Conservation (phyloP, 805 yeast genomes). For the Lachancea sp. region DNA sequence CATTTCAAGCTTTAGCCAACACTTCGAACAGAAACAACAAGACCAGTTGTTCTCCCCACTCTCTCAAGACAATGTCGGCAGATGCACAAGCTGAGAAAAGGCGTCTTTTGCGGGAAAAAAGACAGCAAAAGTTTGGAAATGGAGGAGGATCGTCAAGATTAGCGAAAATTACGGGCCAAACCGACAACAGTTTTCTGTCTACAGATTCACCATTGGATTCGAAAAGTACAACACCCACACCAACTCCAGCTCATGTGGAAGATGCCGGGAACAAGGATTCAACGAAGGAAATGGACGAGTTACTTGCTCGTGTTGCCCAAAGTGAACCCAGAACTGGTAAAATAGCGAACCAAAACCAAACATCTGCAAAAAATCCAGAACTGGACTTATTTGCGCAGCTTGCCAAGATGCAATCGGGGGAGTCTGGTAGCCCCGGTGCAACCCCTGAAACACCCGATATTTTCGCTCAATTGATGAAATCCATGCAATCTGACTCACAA, state of each 20-base stretch:
- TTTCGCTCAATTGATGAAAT: conserved; percentile 19
- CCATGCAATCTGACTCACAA: conserved; percentile 14
- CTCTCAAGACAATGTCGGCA: conserved; percentile 34
- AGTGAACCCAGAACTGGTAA: neutral
- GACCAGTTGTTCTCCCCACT: no score
- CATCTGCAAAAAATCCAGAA: conserved; percentile 14
- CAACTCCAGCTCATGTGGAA: no score
- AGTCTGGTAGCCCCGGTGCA: conserved; percentile 1
- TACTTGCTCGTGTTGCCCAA: conserved; percentile 14
- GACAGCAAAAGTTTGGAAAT: conserved; percentile 55
- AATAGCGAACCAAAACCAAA: neutral
- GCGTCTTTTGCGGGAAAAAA: conserved; percentile 51
- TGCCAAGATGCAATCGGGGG: conserved; percentile 20
- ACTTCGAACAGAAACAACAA: no score
- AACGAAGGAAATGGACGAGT: conserved; percentile 17
- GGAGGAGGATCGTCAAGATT: conserved; percentile 51
- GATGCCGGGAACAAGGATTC: conserved; percentile 5
- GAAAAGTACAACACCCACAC: conserved; percentile 3
- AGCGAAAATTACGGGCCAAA: conserved; percentile 41
- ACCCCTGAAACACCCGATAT: conserved; percentile 20
- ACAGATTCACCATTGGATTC: conserved; percentile 32
- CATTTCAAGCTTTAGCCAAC: no score
- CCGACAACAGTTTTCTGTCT: conserved; percentile 32
- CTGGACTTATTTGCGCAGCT: conserved; percentile 26
- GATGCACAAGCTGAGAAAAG: conserved; percentile 53